phyloP scores from a whole-genome alignment of 2,329 filamentous ascomycete species.

The Zalaria sp. region DNA sequence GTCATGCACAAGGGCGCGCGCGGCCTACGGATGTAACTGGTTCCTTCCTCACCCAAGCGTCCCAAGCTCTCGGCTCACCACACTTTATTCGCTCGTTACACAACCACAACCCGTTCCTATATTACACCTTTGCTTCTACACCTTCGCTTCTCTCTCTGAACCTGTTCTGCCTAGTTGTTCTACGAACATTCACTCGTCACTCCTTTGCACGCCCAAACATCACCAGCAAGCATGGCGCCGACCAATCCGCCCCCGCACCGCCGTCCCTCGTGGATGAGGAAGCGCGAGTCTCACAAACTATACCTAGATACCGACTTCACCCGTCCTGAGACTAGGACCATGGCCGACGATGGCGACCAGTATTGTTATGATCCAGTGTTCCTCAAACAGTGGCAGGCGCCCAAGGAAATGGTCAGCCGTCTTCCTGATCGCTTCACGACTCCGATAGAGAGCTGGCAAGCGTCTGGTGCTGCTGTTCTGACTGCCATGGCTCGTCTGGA shows the following conservation, averaged over 20 bases:
- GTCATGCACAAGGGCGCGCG: too few relatives aligned
- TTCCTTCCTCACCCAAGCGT: too few relatives aligned
- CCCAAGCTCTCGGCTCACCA: too few relatives aligned
- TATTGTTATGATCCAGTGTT: conserved; percentile 22
- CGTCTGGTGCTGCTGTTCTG: conserved; percentile 29
- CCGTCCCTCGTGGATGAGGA: conserved; percentile 14
- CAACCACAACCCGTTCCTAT: too few relatives aligned
- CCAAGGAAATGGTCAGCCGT: conserved; percentile 20
- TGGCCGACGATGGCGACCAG: conserved; percentile 10
- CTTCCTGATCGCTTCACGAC: conserved; percentile 22
- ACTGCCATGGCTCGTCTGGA: conserved; percentile 24
- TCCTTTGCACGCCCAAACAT: too few relatives aligned
- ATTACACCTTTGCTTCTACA: too few relatives aligned
- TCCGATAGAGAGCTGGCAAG: conserved; percentile 22
- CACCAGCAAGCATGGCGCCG: background rate
- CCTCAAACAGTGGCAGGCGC: conserved; percentile 23
- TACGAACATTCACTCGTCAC: too few relatives aligned
- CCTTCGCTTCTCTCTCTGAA: too few relatives aligned
- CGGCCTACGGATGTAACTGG: too few relatives aligned
- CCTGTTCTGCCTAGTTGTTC: too few relatives aligned
- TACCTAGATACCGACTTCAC: conserved; percentile 4
- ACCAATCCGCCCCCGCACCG: conserved; percentile 12
- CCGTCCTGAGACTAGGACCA: conserved; percentile 1
- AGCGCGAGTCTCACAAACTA: conserved; percentile 3
- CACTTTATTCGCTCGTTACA: too few relatives aligned